phyloP scores from a whole-genome alignment of 805 yeast genomes.

The Yamadazyma laniorum region DNA sequence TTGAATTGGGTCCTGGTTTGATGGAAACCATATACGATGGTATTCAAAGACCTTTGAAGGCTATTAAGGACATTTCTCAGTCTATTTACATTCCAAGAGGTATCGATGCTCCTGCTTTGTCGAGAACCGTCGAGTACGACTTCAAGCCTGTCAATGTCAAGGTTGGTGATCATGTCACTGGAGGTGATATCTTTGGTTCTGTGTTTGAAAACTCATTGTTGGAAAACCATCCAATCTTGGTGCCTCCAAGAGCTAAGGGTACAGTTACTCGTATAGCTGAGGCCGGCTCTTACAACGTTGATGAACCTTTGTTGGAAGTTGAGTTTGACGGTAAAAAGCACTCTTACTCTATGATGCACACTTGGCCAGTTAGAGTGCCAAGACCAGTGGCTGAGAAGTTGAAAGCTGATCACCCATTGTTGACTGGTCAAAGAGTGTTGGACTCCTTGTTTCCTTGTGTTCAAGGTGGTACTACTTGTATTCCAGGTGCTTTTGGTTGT shows the following conservation, averaged over 20 bases:
- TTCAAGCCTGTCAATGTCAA: slow-evolving; percentile 76
- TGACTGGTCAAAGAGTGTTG: slow-evolving; percentile 98
- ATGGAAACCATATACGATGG: slow-evolving; percentile 99
- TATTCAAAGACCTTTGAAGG: slow-evolving; percentile 97
- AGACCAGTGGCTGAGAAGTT: slow-evolving; percentile 96
- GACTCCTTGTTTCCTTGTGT: slow-evolving; percentile 98
- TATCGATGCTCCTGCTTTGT: slow-evolving; percentile 92
- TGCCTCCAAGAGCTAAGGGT: slow-evolving; percentile 99
- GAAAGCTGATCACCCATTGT: slow-evolving; percentile 89
- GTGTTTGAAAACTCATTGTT: slow-evolving; percentile 91
- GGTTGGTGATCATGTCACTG: slow-evolving; percentile 96
- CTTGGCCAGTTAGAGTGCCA: slow-evolving; percentile 99
- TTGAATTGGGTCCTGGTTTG: slow-evolving; percentile 98
- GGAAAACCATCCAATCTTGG: slow-evolving; percentile 86
- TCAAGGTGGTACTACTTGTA: slow-evolving; percentile 99
- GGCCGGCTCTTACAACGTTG: slow-evolving; percentile 88
- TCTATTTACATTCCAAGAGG: slow-evolving; percentile 99
- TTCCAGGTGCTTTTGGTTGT: slow-evolving; percentile 99
- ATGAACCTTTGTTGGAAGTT: slow-evolving; percentile 85
- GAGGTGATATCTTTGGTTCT: slow-evolving; percentile 96
- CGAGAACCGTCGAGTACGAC: slow-evolving; percentile 78
- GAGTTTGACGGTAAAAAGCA: slow-evolving; percentile 88
- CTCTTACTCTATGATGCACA: slow-evolving; percentile 90
- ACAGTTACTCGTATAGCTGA: slow-evolving; percentile 86
- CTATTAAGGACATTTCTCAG: slow-evolving; percentile 82